Percentiles rank a stretch among this genome's conserved stretches.
phyloP scores from a whole-genome alignment of 1,139 yeast species.

The Ogataea hybrid region DNA sequence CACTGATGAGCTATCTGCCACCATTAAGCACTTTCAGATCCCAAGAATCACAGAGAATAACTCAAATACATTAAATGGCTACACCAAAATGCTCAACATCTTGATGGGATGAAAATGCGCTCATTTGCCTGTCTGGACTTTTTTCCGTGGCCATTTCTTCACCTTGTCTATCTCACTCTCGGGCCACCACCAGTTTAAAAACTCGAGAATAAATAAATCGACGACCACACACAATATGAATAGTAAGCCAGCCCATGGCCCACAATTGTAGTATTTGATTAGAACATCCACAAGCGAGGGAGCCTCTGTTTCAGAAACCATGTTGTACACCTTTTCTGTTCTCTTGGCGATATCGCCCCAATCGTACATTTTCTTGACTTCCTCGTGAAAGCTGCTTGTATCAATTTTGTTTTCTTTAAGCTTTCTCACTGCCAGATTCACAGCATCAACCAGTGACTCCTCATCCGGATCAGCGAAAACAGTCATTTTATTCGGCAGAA shows the following conservation, averaged over 20 bases:
- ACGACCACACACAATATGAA: constrained; percentile 77
- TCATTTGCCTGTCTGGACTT: background rate
- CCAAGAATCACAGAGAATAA: constrained; percentile 1
- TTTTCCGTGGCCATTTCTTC: constrained; percentile 65
- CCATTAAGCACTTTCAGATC: background rate
- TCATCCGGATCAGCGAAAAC: constrained; percentile 87
- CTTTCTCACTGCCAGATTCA: constrained; percentile 60
- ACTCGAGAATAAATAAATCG: constrained; percentile 61
- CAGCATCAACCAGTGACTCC: constrained; percentile 72
- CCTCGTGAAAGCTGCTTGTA: constrained; percentile 73
- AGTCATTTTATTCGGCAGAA: constrained; percentile 90
- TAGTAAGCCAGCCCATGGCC: constrained; percentile 80
- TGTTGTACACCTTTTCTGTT: constrained; percentile 78
- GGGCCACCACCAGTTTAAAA: constrained; percentile 75
- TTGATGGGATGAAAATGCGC: constrained; percentile 2
- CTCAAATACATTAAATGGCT: constrained; percentile 2
- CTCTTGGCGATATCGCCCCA: constrained; percentile 89
- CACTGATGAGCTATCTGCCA: background rate
- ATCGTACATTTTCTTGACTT: constrained; percentile 80
- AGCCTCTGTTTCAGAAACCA: constrained; percentile 35
- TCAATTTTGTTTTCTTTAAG: constrained; percentile 61
- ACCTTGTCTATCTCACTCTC: constrained; percentile 64
- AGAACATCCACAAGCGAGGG: constrained; percentile 48
- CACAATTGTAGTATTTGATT: constrained; percentile 67
- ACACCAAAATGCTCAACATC: constrained; percentile 1